These are phyloP conservation scores for Panus rudis DNA, from an alignment of 768 basidiomycete species.

Conservation along the genomic window DNA sequence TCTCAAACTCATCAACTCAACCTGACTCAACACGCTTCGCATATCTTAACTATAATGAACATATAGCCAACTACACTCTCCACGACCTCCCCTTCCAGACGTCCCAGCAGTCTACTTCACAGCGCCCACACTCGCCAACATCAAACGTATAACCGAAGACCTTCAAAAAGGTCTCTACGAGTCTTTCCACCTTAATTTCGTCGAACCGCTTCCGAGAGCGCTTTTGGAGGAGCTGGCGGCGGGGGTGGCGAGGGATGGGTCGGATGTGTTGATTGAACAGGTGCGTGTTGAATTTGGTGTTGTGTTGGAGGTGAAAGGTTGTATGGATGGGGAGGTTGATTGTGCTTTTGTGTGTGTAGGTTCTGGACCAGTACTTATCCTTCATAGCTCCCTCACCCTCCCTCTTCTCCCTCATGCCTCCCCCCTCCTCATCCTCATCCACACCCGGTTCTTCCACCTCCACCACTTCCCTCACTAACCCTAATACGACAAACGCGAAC, in stretches of 20 bases:
- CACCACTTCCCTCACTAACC: slow-evolving; percentile 20
- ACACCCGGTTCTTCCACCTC: slow-evolving; percentile 29
- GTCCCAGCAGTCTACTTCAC: slow-evolving; percentile 98
- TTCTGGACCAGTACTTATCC: slow-evolving; percentile 94
- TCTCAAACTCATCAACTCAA: neutral
- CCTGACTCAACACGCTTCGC: neutral
- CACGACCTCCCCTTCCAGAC: slow-evolving; percentile 84
- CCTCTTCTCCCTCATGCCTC: slow-evolving; percentile 83
- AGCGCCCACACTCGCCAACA: slow-evolving; percentile 79
- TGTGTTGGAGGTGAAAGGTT: too few relatives aligned
- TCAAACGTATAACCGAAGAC: slow-evolving; percentile 89
- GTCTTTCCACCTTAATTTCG: slow-evolving; percentile 91
- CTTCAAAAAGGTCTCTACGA: slow-evolving; percentile 86
- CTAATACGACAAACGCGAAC: too few relatives aligned
- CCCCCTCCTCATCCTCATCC: slow-evolving; percentile 32
- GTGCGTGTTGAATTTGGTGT: slow-evolving; percentile 39
- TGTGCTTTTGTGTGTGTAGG: too few relatives aligned
- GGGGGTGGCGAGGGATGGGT: slow-evolving; percentile 77
- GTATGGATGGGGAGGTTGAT: too few relatives aligned
- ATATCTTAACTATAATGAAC: neutral
- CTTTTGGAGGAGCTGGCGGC: slow-evolving; percentile 92
- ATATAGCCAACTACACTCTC: slow-evolving; percentile 80
- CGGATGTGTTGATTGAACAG: slow-evolving; percentile 75
- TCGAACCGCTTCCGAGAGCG: slow-evolving; percentile 82
- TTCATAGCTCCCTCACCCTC: slow-evolving; percentile 92